Evolutionary conservation across 371 early-diverging fungal species (phyloP).

Genomic region (Mortierella sp.): DNA sequence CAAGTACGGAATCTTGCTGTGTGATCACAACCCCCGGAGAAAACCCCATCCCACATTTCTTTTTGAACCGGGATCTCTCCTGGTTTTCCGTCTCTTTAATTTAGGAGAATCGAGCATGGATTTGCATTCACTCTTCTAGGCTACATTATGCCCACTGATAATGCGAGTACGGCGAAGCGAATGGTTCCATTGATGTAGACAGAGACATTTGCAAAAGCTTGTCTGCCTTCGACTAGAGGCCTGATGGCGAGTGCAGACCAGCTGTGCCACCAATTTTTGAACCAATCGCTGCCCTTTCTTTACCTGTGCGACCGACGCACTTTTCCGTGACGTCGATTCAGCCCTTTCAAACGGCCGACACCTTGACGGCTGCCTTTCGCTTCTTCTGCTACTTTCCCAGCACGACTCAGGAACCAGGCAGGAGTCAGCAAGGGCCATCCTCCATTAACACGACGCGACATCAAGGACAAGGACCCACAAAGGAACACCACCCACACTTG

Average conservation of each 20-base stretch:
- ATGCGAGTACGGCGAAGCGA: too few species aligned
- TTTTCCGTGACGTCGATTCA: slow-evolving; percentile 8
- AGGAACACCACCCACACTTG: neutral
- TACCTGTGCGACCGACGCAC: too few species aligned
- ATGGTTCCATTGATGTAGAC: too few species aligned
- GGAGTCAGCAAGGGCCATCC: neutral
- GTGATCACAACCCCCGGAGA: neutral
- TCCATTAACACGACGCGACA: neutral
- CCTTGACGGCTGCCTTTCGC: too few species aligned
- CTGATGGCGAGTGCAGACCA: too few species aligned
- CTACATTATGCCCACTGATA: neutral
- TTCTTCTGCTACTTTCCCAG: neutral
- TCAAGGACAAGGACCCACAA: neutral
- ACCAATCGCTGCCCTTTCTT: too few species aligned
- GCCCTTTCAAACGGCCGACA: too few species aligned
- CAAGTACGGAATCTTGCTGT: neutral
- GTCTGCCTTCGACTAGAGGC: too few species aligned
- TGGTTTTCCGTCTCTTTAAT: neutral
- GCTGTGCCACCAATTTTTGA: too few species aligned
- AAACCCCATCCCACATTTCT: neutral
- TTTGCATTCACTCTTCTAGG: neutral
- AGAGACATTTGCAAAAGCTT: too few species aligned
- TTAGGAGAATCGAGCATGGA: neutral
- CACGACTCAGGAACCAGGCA: neutral
- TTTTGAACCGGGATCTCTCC: neutral